phyloP scores from a whole-genome alignment of 1,139 yeast genomes.

The Zygosaccharomyces pseudobailii region DNA sequence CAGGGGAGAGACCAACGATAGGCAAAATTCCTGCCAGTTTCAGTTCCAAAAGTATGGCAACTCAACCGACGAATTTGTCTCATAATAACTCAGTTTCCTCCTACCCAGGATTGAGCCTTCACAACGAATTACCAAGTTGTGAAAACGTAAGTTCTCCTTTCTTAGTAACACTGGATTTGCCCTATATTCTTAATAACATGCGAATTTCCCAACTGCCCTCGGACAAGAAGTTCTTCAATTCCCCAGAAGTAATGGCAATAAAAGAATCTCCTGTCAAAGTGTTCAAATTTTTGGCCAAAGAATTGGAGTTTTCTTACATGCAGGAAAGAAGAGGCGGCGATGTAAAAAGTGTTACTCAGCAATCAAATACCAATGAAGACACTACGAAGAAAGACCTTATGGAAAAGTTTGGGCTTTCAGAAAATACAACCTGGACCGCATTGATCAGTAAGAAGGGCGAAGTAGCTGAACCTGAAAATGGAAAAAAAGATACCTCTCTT shows the following conservation, averaged over 20 bases:
- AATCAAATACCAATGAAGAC: slow-evolving; percentile 16
- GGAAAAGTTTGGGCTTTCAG: slow-evolving; percentile 31
- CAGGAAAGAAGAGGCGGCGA: slow-evolving; percentile 17
- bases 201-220: slow-evolving; percentile 20
- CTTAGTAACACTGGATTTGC: slow-evolving; percentile 29
- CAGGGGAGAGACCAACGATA: slow-evolving; percentile 16
- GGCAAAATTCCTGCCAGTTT: slow-evolving; percentile 14
- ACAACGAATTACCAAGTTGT: slow-evolving; percentile 9
- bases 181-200: slow-evolving; percentile 28
- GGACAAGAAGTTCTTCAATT: slow-evolving; percentile 4
- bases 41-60: slow-evolving; percentile 12
- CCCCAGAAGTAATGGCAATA: slow-evolving; percentile 15
- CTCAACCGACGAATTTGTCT: slow-evolving; percentile 10
- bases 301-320: slow-evolving; percentile 29
- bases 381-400: slow-evolving; percentile 24
- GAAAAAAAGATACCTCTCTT: slow-evolving; percentile 1
- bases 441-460: slow-evolving; percentile 24
- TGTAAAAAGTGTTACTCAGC: slow-evolving; percentile 5
- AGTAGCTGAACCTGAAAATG: background rate
- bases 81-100: slow-evolving; percentile 16
- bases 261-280: slow-evolving; percentile 31
- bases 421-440: slow-evolving; percentile 33
- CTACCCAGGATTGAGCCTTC: slow-evolving; percentile 10
- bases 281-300: slow-evolving; percentile 32
- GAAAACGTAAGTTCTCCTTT: slow-evolving; percentile 21